Evolutionary conservation across 1,284 basidiomycete genomes (phyloP).

Genomic region (Wolfiporia cocos): DNA sequence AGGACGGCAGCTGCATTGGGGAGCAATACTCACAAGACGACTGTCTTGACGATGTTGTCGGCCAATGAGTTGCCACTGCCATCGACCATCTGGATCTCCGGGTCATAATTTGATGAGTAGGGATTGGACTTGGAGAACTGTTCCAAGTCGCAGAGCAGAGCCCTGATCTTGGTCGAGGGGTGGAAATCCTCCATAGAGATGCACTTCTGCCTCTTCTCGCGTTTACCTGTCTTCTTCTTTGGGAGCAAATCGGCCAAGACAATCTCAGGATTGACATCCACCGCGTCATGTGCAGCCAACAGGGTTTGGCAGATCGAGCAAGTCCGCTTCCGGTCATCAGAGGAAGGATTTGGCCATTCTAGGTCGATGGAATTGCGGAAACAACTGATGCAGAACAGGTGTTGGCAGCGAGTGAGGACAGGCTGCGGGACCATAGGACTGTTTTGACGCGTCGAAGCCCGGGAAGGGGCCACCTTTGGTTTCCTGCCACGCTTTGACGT

Average conservation of each 20-base stretch:
- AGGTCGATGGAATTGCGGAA: conserved; percentile 74
- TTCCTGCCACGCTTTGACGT: conserved; percentile 60
- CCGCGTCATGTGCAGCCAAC: conserved; percentile 61
- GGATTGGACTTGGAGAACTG: conserved; percentile 76
- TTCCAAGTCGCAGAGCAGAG: conserved; percentile 70
- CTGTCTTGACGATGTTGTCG: conserved; percentile 73
- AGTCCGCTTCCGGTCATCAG: conserved; percentile 48
- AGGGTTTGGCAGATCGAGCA: conserved; percentile 74
- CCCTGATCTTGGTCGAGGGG: conserved; percentile 83
- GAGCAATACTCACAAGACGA: conserved; percentile 75
- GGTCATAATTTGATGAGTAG: conserved; percentile 81
- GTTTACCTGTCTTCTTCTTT: conserved; percentile 63
- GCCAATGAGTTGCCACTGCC: conserved; percentile 64
- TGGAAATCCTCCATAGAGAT: conserved; percentile 52
- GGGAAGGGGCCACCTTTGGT: conserved; percentile 47
- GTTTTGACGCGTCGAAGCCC: conserved; percentile 62
- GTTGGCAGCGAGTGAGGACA: conserved; percentile 88
- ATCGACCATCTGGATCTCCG: conserved; percentile 74
- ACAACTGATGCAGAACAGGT: conserved; percentile 83
- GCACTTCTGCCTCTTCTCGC: conserved; percentile 66
- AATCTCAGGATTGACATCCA: conserved; percentile 64
- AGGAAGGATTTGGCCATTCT: conserved; percentile 68
- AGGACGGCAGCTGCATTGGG: conserved; percentile 4
- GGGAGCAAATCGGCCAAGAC: conserved; percentile 30
- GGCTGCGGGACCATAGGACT: conserved; percentile 55